Conservation (phyloP, 306 rosid species). For the Clitoria ternatea region DNA sequence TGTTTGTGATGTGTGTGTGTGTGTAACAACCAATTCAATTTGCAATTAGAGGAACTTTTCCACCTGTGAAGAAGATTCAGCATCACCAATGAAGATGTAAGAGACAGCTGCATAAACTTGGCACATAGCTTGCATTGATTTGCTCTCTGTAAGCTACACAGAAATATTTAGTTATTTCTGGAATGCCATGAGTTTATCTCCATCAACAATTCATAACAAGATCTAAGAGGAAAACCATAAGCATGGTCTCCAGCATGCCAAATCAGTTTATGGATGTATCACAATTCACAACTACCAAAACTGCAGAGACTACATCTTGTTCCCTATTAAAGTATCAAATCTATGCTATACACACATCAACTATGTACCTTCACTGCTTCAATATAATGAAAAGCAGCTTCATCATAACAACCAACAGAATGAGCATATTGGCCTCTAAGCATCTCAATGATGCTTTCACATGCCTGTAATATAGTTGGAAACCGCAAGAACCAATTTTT, state of each 20-base stretch:
- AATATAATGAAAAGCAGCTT: conserved; percentile 83
- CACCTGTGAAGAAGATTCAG: conserved; percentile 90
- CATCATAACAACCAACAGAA: conserved; percentile 78
- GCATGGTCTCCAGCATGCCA: conserved; percentile 18
- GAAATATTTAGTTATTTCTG: conserved; percentile 25
- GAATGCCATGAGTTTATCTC: conserved; percentile 23
- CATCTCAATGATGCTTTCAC: conserved; percentile 92
- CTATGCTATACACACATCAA: conserved; percentile 4
- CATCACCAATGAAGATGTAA: conserved; percentile 90
- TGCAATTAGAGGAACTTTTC: conserved; percentile 9
- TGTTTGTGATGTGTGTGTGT: too few species aligned
- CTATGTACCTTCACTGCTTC: conserved; percentile 76
- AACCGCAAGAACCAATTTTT: conserved; percentile 83
- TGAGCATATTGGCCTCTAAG: conserved; percentile 97
- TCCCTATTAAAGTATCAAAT: conserved; percentile 6
- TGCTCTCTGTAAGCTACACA: conserved; percentile 83
- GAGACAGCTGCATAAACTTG: conserved; percentile 96
- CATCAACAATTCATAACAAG: neutral
- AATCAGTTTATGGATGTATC: conserved; percentile 23
- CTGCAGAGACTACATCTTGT: conserved; percentile 9
- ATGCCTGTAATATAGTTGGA: conserved; percentile 90
- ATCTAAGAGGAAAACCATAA: neutral
- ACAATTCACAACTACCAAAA: conserved; percentile 19
- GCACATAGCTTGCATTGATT: conserved; percentile 90
- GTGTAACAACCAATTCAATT: conserved; percentile 17